Evolutionary conservation across 495 filamentous ascomycete genomes (phyloP).

Genomic region (Hypoxylon trugodes): DNA sequence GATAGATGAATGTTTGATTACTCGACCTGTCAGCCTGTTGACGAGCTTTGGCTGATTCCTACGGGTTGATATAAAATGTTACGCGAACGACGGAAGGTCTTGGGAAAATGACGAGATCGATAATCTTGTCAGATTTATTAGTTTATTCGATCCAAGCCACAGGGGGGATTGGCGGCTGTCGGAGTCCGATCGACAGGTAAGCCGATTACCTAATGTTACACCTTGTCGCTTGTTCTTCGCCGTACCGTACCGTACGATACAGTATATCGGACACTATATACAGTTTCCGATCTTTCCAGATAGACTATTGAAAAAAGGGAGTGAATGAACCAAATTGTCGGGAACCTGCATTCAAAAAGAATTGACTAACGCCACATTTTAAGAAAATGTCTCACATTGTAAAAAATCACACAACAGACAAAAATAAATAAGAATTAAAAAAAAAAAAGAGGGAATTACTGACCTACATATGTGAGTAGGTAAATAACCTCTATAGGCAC

Average conservation of each 20-base stretch:
- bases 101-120: conserved; percentile 32
- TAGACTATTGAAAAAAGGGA: background rate
- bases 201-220: conserved; percentile 17
- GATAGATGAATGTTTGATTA: conserved; percentile 15
- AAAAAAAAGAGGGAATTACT: no score
- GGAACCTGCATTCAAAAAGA: no score
- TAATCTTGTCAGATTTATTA: conserved; percentile 6
- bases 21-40: conserved; percentile 1
- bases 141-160: conserved; percentile 19
- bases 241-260: background rate
- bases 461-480: no score
- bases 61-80: conserved; percentile 17
- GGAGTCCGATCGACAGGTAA: conserved; percentile 18
- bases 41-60: conserved; percentile 19
- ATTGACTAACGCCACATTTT: no score
- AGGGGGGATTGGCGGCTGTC: conserved; percentile 35
- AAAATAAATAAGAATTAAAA: no score
- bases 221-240: no score
- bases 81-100: conserved; percentile 29
- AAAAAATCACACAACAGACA: background rate
- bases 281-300: background rate
- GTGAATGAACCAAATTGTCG: background rate
- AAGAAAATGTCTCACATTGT: background rate
- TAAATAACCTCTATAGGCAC: conserved; percentile 1
- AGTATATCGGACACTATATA: conserved; percentile 11